Percentiles rank a stretch among this genome's conserved stretches.
Conservation (phyloP, 169 alveolate species). For the Plasmodium inui region DNA sequence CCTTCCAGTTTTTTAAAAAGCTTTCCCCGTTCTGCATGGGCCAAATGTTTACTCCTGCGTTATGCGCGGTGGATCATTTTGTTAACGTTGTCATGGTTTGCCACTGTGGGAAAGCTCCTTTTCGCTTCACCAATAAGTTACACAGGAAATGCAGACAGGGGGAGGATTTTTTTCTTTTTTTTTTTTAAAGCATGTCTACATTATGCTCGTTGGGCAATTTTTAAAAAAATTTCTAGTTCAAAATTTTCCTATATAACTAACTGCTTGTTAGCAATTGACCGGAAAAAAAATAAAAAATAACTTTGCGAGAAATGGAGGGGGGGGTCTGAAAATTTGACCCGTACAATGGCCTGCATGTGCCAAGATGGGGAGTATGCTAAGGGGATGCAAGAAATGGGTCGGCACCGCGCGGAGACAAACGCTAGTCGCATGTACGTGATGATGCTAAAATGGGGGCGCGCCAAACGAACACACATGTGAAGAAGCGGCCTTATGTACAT, state of each 20-base stretch:
- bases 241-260: background rate
- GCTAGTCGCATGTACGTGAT: background rate
- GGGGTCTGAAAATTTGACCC: background rate
- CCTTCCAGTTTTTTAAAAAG: background rate
- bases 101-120: background rate
- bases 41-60: background rate
- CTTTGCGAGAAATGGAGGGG: background rate
- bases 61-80: background rate
- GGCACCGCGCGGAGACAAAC: background rate
- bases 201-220: background rate
- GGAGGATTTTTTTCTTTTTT: too few relatives aligned
- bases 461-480: background rate
- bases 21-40: background rate
- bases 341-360: background rate
- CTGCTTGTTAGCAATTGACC: background rate
- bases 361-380: background rate
- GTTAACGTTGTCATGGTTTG: background rate
- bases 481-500: background rate
- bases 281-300: background rate
- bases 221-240: background rate
- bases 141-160: background rate
- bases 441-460: background rate
- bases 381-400: background rate
- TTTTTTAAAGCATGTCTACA: background rate
- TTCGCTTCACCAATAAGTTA: background rate